Evolutionary conservation across 1,139 yeast species (phyloP), one percentile per base, ranked within the genome.

Genomic region (Kluyveromyces sp.): DNA sequence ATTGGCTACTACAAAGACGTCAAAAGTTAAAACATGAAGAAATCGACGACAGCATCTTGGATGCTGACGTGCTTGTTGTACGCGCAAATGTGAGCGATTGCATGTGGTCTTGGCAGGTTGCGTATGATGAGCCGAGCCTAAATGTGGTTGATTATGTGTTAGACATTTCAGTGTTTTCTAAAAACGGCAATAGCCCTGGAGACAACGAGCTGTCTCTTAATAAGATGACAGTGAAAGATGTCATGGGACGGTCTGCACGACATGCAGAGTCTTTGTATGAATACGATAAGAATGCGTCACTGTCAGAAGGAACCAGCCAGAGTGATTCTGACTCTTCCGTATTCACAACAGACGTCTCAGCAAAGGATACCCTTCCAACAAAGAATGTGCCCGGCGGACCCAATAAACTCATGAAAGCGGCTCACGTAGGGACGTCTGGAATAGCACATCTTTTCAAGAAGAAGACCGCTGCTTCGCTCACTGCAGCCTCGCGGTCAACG

Each of bases 41-140:
- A 17, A 40, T 41, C 33, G 33, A 36, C 22, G 4, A 26, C 37
- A 25, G 30, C 34, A 13, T 47, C 46, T 36, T 31, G 9, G 41
- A 38, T 18, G 28, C 50, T 43, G 64, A 58, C 40, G 48, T 60
- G 13, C 36, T 58, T 13, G 43, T 60, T 3, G 40, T 60, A 13
- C 49, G 62, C 33, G 55, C 61, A 4, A 42, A 50, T 4, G 33
- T 50, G 8, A 51, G 52, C 3, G 40, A 49, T 4, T 46, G 48
- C 18, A 33, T 50, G 2, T 38, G 41, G 44, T 56, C 59, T n/a
- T 57, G 61, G 61, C 64, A 60, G 43, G 40, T 60, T 15, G 65
- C 65, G 2, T 54, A 50, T 29, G 64, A 61, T 48, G 63, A 60
- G 41, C 64, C 64, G 13, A 55, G 50, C 42, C 42, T 60, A 31